Base-by-base conservation (phyloP, 345 rosid species). In the Hibiscus mutabilis region DNA sequence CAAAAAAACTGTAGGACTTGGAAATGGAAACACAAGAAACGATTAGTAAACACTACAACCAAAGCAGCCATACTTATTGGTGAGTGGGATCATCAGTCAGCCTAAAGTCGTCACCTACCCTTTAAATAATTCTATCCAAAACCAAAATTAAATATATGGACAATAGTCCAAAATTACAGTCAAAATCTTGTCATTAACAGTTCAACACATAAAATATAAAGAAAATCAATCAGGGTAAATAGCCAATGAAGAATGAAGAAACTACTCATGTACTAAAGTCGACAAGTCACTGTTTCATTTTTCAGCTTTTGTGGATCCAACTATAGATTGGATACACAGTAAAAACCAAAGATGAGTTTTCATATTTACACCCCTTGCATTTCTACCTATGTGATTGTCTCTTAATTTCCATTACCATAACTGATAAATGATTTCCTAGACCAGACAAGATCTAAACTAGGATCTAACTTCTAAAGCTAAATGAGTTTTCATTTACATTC, bases 91-190 rank as follows among this genome's bases (percentile, higher is more conserved):
- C 35, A 31, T 31, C 44, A 40, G 44, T 40, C 44, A 40, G 12
- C 44, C 44, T 40, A 40, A 40, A 40, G 44, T 40, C 44, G 0
- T 40, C 44, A 40, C 12, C 44, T 10, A 2, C 44, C 44, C 44
- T 40, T 40, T 9, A 40, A 40, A 40, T 40, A 40, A 40, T 40
- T 8, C 0, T 9, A 40, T 9, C 40, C 3, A 35, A 35, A 35
- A 35, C 40, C 3, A 29, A 29, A 35, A 35, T 35, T 35, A 51
- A 35, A 33, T 13, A 37, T 22, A 62, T 25, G 60, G 16, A 13
- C 19, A 52, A 16, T 11, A 46, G 52, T 75, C 78, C 79, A 75
- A 73, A 71, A 46, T 72, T 70, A 21, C 9, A 55, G 79, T 78
- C 81, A 67, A 68, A 68, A 40, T 40, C 1, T 25, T 9, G 19